Evolutionary conservation across 306 rosid genomes (phyloP).

Genomic region (Cicer judaicum): DNA sequence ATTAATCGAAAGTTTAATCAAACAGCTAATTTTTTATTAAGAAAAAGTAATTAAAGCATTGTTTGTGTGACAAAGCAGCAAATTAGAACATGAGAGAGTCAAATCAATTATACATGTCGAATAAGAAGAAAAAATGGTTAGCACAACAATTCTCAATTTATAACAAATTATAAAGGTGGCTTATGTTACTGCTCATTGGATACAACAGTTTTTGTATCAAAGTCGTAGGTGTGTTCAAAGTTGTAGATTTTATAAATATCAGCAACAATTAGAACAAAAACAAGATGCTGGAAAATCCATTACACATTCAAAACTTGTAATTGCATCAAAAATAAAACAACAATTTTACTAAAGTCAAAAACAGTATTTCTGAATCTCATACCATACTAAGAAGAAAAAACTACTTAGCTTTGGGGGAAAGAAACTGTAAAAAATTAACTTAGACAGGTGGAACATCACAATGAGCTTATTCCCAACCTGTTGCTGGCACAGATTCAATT

Average conservation of each 20-base stretch:
- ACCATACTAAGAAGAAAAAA: not conserved
- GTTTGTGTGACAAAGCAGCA: conserved; percentile 6
- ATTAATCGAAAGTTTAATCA: too few species aligned
- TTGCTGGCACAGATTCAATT: not conserved
- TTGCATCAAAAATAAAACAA: not conserved
- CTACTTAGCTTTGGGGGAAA: not conserved
- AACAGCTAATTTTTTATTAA: not conserved
- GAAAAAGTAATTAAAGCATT: not conserved
- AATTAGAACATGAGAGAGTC: not conserved
- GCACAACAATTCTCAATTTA: too few species aligned
- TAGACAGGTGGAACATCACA: not conserved
- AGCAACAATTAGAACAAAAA: not conserved
- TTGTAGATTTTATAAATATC: not conserved
- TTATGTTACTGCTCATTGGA: not conserved
- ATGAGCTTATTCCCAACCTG: not conserved
- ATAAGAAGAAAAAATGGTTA: not conserved
- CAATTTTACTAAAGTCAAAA: not conserved
- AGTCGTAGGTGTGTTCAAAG: too few species aligned
- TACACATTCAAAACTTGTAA: not conserved
- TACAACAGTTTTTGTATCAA: not conserved
- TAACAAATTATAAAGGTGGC: too few species aligned
- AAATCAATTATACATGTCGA: not conserved
- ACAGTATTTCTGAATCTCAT: not conserved
- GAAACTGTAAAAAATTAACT: not conserved
- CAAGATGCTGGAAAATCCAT: not conserved